Base-by-base conservation (phyloP, 345 rosid genomes). In the Gossypium australe region DNA sequence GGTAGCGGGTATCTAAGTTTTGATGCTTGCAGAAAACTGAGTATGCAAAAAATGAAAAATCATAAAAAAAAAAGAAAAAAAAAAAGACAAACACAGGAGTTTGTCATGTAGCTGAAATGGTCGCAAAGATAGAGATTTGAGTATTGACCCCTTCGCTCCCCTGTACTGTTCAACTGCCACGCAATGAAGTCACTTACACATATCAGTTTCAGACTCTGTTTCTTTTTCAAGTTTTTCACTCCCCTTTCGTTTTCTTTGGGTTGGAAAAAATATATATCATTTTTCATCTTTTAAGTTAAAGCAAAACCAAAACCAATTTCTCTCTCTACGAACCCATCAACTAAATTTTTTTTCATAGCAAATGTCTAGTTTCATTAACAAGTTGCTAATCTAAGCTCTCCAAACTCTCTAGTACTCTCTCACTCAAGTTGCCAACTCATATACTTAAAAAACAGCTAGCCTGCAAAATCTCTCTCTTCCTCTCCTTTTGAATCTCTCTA, bases 121-220 rank as follows among this genome's bases (percentile, higher is more conserved):
- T 55, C 8, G 24, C 59, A 55, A 55, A 57, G 13, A 22, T 57
- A 57, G 62, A 22, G 62, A 57, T 57, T 57, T 57, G 29, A 57
- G 34, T 58, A 58, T 24, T 58, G 34, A 55, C 24, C 24, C 59
- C 25, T 55, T 18, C 25, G 9, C 59, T 55, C 4, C 7, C 2
- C 51, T 65, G 16, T 3, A 18, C 69, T 65, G 73, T 34, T 24
- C 76, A 24, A 16, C 84, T 79, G 84, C 77, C 81, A 80, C 2
- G 45, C 76, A 76, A 67, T 83, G 82, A 76, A 80, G 78, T 78
- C 80, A 78, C 78, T 83, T 80, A 78, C 75, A 56, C 76, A 58
- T 75, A 43, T 34, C 68, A 64, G 49, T 17, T 38, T 65, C 27
- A 41, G 24, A 63, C 76, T 55, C 25, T 60, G 2, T 60, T 43